Base-by-base conservation (phyloP, 2,329 filamentous ascomycete species). In the Paraphoma sp. region DNA sequence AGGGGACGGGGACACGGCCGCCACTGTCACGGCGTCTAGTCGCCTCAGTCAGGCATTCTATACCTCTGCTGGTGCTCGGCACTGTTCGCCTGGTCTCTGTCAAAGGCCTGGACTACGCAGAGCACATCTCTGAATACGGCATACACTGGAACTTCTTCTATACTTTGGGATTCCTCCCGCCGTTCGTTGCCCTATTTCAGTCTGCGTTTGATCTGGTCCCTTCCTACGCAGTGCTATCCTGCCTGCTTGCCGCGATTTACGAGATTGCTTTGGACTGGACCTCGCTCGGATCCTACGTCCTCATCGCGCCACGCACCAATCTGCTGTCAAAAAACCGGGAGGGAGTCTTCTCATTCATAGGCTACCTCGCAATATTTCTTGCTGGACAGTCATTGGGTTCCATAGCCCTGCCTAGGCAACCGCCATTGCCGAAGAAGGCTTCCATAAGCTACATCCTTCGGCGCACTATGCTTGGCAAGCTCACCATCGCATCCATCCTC, bases 71-170 rank as follows among this genome's bases (percentile, higher is more conserved):
- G 17, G 81, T 89, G 1, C 83, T 99, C 4, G 95, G 95, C 12
- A 73, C 95, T 23, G 82, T 96, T 53, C 87, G 95, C 23, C 83
- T 98, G 23, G 87, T 92, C 64, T 96, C 89, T 67, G 93, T 98
- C 72, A 99, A 99, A 79, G 91, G 92, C 6, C 81, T 97, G 30
- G 93, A 98, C 73, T 99, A 99, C 73, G 93, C 93, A 3, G 95
- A 99, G 76, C 95, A 99, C 80, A 92, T 97, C 56, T 93, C 92
- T 12, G 95, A 99, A 74, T 99, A 99, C 72, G 95, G 95, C 43
- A 92, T 99, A 9, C 95, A 99, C 77, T 99, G 95, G 95, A 99
- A 99, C 77, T 99, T 99, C 78, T 99, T 99, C 83, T 98, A 98
- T 79, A 99, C 95, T 0, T 83, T 99, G 9, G 93, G 88, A 6